Conservation (phyloP, 1,284 basidiomycete species). For the Cutaneotrichosporon sp. region DNA sequence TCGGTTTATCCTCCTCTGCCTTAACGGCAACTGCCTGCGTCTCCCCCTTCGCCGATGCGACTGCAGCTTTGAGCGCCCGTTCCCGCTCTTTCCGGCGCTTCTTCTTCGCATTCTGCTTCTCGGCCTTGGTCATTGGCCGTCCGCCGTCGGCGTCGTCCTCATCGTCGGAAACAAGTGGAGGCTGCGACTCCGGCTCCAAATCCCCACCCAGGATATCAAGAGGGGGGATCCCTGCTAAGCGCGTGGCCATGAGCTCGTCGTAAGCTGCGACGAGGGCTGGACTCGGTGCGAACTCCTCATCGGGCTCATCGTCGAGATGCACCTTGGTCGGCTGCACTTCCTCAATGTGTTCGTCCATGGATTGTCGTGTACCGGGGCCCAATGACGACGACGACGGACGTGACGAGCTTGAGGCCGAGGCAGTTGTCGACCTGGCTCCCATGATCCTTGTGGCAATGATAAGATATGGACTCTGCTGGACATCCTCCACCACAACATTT, state of each 20-base stretch:
- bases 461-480: no score
- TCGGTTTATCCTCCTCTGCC: not conserved
- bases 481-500: not conserved
- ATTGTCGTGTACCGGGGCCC: no score
- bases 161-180: not conserved
- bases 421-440: no score
- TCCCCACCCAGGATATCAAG: not conserved
- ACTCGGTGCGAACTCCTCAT: slow-evolving; percentile 15
- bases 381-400: no score
- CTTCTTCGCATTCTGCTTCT: slow-evolving; percentile 47
- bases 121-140: slow-evolving; percentile 39
- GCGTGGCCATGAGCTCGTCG: slow-evolving; percentile 22
- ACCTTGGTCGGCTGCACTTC: no score
- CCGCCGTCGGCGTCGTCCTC: slow-evolving; percentile 18
- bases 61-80: slow-evolving; percentile 16
- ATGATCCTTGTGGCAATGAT: no score
- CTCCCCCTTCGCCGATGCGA: slow-evolving; percentile 10
- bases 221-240: slow-evolving; percentile 8
- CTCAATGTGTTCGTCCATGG: no score
- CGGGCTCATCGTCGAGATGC: not conserved
- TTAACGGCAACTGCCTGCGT: not conserved
- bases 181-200: no score
- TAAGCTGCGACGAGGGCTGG: slow-evolving; percentile 21
- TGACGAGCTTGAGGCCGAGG: not conserved
- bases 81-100: slow-evolving; percentile 41